A percentile compares a stretch with the other conserved stretches of the same genome.
Evolutionary conservation across 1,284 basidiomycete genomes (phyloP).

Genomic region (Rhizoctonia solani): DNA sequence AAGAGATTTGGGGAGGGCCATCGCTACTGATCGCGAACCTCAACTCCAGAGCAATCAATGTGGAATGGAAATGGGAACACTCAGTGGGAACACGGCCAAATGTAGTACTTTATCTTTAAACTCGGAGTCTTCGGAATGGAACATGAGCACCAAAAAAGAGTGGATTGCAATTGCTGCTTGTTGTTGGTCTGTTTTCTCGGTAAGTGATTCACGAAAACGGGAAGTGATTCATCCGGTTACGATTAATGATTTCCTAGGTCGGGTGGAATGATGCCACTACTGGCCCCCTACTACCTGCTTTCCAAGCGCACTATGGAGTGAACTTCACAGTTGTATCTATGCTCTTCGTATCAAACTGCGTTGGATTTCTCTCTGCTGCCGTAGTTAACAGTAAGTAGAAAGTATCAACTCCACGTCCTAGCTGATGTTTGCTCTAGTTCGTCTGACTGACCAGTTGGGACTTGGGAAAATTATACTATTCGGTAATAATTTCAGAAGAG

Average conservation of each 20-base stretch:
- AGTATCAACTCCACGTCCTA: neutral
- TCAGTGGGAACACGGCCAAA: too few relatives aligned
- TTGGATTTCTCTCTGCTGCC: constrained; percentile 41
- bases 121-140: too few relatives aligned
- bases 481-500: neutral
- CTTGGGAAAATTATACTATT: constrained; percentile 58
- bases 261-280: constrained; percentile 63
- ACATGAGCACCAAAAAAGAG: constrained; percentile 10
- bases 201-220: neutral
- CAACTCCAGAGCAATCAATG: too few relatives aligned
- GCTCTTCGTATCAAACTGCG: constrained; percentile 53
- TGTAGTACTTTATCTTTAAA: too few relatives aligned
- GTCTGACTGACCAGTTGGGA: constrained; percentile 52
- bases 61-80: too few relatives aligned
- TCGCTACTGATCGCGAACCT: too few relatives aligned
- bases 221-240: neutral
- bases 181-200: constrained; percentile 24
- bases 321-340: constrained; percentile 51
- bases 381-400: neutral
- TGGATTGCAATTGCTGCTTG: constrained; percentile 19
- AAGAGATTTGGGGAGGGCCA: too few relatives aligned
- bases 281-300: constrained; percentile 59
- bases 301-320: constrained; percentile 60
- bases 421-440: constrained; percentile 48
- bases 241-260: constrained; percentile 40